Conservation (phyloP, 2,329 filamentous ascomycete genomes). For the Claviceps sp. region DNA sequence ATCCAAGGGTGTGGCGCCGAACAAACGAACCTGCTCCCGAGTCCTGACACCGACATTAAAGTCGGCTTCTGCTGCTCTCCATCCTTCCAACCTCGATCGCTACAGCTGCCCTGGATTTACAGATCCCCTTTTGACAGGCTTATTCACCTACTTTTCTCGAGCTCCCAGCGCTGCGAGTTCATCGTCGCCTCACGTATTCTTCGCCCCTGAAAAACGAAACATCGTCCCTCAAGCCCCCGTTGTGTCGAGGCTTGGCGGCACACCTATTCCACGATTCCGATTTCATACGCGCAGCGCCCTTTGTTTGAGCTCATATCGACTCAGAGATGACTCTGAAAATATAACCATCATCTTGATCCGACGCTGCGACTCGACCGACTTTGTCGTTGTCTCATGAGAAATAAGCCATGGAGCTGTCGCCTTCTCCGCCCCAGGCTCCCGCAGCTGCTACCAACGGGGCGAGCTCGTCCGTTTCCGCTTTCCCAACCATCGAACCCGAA, state of each 20-base stretch:
- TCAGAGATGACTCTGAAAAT: slow-evolving; percentile 2
- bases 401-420: slow-evolving; percentile 38
- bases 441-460: slow-evolving; percentile 23
- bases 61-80: not conserved
- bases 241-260: not conserved
- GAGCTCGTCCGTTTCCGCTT: slow-evolving; percentile 30
- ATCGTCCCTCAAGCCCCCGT: not conserved
- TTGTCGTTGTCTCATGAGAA: slow-evolving; percentile 5
- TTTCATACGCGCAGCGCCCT: not conserved
- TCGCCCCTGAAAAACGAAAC: not conserved
- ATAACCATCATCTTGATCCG: not conserved
- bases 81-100: not conserved
- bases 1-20: not conserved
- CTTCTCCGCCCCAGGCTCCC: slow-evolving; percentile 29
- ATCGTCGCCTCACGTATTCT: not conserved
- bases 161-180: not conserved
- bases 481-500: slow-evolving; percentile 50
- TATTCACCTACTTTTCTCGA: not conserved
- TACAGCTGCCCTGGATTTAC: not conserved
- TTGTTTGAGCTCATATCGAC: not conserved
- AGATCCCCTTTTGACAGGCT: not conserved
- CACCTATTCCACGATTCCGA: not conserved
- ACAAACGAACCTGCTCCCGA: not conserved
- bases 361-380: not conserved
- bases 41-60: slow-evolving; percentile 1